These are phyloP conservation scores for Pelomyxa schiedti DNA, from an alignment of 78 protist genomes.

Conservation along the genomic window DNA sequence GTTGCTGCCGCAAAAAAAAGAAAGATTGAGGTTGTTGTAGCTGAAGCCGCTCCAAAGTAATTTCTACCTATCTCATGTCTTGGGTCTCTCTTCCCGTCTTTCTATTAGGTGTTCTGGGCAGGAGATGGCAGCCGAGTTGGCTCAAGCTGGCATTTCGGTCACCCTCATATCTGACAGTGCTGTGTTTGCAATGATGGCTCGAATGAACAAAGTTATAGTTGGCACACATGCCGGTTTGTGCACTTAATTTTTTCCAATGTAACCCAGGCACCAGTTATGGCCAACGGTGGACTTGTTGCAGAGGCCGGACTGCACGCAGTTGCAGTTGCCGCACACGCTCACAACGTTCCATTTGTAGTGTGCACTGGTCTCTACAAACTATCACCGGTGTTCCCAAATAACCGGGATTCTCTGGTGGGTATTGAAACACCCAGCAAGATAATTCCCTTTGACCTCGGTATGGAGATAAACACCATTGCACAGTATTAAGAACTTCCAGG, in stretches of 20 bases:
- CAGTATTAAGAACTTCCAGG: too few relatives aligned
- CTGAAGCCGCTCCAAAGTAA: slow-evolving; percentile 47
- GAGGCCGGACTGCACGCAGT: slow-evolving; percentile 63
- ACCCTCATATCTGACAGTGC: slow-evolving; percentile 71
- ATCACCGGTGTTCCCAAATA: slow-evolving; percentile 64
- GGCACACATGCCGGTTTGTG: background rate
- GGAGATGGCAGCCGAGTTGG: slow-evolving; percentile 41
- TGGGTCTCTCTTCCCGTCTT: background rate
- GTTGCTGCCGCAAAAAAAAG: slow-evolving; percentile 30
- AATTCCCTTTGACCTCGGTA: too few relatives aligned
- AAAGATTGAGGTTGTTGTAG: slow-evolving; percentile 51
- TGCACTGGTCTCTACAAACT: slow-evolving; percentile 73
- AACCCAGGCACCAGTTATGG: slow-evolving; percentile 74
- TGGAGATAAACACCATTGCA: too few relatives aligned
- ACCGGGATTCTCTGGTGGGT: slow-evolving; percentile 71
- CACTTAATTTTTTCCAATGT: slow-evolving; percentile 30
- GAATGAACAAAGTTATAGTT: slow-evolving; percentile 77
- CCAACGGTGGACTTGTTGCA: slow-evolving; percentile 90
- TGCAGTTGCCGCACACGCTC: slow-evolving; percentile 82
- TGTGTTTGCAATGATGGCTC: slow-evolving; percentile 83
- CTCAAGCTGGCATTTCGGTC: slow-evolving; percentile 35
- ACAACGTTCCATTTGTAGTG: slow-evolving; percentile 85
- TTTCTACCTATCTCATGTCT: background rate
- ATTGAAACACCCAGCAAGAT: slow-evolving; percentile 46
- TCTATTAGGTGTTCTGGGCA: slow-evolving; percentile 35